A percentile compares a stretch with the other conserved stretches of the same genome.
Evolutionary conservation across 108 stramenopile genomes (phyloP).

Genomic region (Skeletonema potamos): DNA sequence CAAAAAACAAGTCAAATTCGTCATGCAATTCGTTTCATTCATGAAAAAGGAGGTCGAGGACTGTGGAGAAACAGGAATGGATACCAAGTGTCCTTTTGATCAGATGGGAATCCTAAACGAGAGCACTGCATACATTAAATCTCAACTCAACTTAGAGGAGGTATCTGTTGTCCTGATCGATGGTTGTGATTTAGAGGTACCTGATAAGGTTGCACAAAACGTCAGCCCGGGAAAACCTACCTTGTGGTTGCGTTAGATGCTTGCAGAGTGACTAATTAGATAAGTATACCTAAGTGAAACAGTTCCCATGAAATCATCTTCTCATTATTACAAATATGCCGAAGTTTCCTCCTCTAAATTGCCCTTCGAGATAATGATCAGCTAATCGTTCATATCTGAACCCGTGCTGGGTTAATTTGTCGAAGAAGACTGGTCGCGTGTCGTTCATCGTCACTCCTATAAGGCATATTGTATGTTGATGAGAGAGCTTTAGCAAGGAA

Average conservation of each 20-base stretch:
- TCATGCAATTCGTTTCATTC: constrained; percentile 95
- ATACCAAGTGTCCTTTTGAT: constrained; percentile 85
- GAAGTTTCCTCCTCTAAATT: constrained; percentile 69
- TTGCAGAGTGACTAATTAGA: neutral
- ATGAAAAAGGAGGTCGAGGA: constrained; percentile 89
- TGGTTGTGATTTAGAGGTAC: constrained; percentile 46
- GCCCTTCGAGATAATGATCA: constrained; percentile 59
- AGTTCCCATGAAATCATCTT: constrained; percentile 1
- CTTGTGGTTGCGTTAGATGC: constrained; percentile 68
- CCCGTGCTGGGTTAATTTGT: constrained; percentile 49
- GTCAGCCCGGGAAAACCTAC: constrained; percentile 77
- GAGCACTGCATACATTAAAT: constrained; percentile 67
- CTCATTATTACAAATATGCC: constrained; percentile 74
- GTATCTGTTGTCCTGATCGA: constrained; percentile 63
- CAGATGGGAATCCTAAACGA: constrained; percentile 69
- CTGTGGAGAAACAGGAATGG: constrained; percentile 83
- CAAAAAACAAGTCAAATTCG: constrained; percentile 87
- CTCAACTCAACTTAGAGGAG: constrained; percentile 62
- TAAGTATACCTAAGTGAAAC: neutral
- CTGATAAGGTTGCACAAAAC: constrained; percentile 57
- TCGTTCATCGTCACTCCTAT: constrained; percentile 77
- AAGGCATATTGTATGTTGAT: constrained; percentile 53
- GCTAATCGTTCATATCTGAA: constrained; percentile 69
- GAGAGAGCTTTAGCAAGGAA: constrained; percentile 51
- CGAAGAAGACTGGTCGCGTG: constrained; percentile 77